A percentile compares a stretch with the other conserved stretches of the same genome.
Conservation (phyloP, 2,329 filamentous ascomycete genomes). For the Pestalotiopsis sp. region DNA sequence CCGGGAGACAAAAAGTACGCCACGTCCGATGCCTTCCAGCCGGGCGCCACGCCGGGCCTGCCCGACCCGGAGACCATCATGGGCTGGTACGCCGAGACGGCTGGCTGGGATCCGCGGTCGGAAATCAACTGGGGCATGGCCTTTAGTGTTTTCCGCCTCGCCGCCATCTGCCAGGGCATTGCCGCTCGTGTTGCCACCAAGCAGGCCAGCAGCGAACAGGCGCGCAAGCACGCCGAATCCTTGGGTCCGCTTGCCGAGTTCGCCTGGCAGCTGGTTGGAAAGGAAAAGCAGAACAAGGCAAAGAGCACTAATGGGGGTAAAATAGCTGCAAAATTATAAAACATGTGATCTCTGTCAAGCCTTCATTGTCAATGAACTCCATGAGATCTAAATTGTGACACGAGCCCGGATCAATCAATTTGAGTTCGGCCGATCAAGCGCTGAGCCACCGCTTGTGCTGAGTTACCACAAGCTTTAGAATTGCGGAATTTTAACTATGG, state of each 20-base stretch:
- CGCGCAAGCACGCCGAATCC: conserved; percentile 68
- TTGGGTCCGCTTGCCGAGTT: conserved; percentile 73
- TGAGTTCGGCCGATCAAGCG: no score
- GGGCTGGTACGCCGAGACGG: conserved; percentile 65
- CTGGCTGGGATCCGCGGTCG: conserved; percentile 63
- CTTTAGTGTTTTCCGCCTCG: conserved; percentile 61
- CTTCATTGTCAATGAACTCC: not conserved
- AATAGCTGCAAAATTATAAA: conserved; percentile 5
- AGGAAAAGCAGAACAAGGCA: conserved; percentile 14
- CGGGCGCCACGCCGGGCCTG: conserved; percentile 62
- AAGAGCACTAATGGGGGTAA: conserved; percentile 6
- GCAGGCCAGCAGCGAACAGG: conserved; percentile 87
- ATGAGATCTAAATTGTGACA: not conserved
- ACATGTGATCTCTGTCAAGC: not conserved
- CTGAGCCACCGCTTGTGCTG: no score
- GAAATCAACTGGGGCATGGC: conserved; percentile 63
- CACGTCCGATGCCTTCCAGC: conserved; percentile 52
- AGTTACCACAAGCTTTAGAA: no score
- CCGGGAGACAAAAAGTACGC: conserved; percentile 25
- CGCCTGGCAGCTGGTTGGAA: conserved; percentile 73
- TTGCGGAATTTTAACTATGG: no score
- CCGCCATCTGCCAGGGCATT: conserved; percentile 80
- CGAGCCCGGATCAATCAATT: no score
- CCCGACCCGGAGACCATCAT: conserved; percentile 50
- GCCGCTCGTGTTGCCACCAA: conserved; percentile 80